Conservation (phyloP, 139 green algal genomes). For the Tetratostichococcus sp. region DNA sequence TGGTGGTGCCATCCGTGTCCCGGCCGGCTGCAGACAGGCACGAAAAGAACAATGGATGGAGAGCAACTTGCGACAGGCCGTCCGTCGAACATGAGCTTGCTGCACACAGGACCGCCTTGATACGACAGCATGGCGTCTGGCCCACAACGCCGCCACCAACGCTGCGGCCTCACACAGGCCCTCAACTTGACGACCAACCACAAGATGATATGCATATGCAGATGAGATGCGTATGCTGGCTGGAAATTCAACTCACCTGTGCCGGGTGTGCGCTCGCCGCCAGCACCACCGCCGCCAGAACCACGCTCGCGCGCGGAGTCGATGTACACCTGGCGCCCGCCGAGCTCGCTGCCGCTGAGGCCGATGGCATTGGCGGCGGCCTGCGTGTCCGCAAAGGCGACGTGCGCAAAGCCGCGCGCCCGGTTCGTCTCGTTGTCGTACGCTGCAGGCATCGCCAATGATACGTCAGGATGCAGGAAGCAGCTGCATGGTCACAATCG, state of each 20-base stretch:
- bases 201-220: no score
- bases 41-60: no score
- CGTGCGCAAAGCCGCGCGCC: constrained; percentile 62
- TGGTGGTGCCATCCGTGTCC: constrained; percentile 33
- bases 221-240: no score
- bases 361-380: constrained; percentile 43
- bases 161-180: no score
- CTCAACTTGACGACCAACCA: no score
- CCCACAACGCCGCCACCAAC: no score
- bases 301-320: constrained; percentile 47
- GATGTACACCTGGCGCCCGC: constrained; percentile 57
- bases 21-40: constrained; percentile 12
- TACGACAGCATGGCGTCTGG: no score
- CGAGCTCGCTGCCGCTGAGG: constrained; percentile 40
- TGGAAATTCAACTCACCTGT: no score
- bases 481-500: no score
- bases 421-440: constrained; percentile 47
- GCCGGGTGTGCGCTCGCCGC: background rate
- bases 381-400: constrained; percentile 53
- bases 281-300: background rate
- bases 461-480: background rate
- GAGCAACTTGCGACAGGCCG: no score
- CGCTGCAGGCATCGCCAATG: constrained; percentile 5
- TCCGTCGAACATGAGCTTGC: no score
- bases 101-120: no score